phyloP scores from a whole-genome alignment of 2,329 filamentous ascomycete genomes.

The Aspergillus fijiensis region DNA sequence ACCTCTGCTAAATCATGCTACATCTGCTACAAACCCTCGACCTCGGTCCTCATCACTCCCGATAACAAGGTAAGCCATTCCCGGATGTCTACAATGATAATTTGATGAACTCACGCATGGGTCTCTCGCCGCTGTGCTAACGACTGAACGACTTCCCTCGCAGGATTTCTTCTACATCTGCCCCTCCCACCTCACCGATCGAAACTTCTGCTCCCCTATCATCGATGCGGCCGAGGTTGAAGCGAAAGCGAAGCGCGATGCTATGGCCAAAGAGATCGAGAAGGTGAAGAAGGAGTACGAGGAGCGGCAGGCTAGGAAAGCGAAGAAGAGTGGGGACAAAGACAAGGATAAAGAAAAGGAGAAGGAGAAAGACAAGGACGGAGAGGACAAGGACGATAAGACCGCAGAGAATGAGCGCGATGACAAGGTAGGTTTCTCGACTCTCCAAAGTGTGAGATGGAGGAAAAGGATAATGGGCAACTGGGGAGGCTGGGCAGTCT shows the following conservation, averaged over 20 bases:
- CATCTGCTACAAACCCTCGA: slow-evolving; percentile 85
- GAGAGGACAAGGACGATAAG: slow-evolving; percentile 38
- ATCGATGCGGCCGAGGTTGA: slow-evolving; percentile 45
- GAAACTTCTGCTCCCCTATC: slow-evolving; percentile 68
- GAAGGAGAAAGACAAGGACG: slow-evolving; percentile 38
- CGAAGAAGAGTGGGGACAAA: slow-evolving; percentile 58
- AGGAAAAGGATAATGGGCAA: not conserved
- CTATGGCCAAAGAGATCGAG: slow-evolving; percentile 47
- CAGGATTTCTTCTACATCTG: slow-evolving; percentile 94
- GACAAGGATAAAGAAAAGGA: slow-evolving; percentile 46
- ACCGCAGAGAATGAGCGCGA: slow-evolving; percentile 49
- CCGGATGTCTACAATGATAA: too few species aligned
- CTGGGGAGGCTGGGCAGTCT: not conserved
- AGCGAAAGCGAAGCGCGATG: slow-evolving; percentile 45
- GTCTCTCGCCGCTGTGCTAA: not conserved
- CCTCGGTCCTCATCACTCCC: slow-evolving; percentile 82
- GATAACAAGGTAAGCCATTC: slow-evolving; percentile 71
- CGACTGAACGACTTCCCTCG: slow-evolving; percentile 1
- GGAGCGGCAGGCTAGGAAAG: slow-evolving; percentile 71
- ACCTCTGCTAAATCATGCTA: slow-evolving; percentile 80
- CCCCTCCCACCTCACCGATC: slow-evolving; percentile 75
- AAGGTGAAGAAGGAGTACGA: slow-evolving; percentile 60
- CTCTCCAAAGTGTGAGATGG: not conserved
- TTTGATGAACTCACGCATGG: not conserved
- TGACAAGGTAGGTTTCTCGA: slow-evolving; percentile 50